Conservation (phyloP, 2,329 filamentous ascomycete species). For the Claviceps africana region DNA sequence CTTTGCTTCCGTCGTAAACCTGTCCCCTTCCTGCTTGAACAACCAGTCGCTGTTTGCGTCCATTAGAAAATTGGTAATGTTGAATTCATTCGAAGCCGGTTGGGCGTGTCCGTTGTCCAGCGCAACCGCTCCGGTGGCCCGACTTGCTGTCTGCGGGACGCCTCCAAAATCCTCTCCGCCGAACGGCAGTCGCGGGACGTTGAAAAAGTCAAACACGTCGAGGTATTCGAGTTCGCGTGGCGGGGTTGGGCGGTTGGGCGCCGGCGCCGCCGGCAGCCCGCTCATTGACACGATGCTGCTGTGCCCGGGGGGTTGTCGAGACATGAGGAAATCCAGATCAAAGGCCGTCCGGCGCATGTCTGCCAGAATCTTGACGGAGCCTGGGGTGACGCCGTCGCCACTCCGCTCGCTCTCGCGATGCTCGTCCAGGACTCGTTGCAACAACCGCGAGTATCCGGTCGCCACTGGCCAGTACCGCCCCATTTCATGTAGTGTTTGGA, state of each 20-base stretch:
- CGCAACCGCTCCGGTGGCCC: slow-evolving; percentile 15
- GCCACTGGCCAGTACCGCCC: slow-evolving; percentile 78
- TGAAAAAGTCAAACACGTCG: slow-evolving; percentile 92
- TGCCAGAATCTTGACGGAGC: slow-evolving; percentile 71
- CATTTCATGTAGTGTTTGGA: slow-evolving; percentile 68
- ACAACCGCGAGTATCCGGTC: slow-evolving; percentile 62
- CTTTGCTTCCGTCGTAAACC: slow-evolving; percentile 12
- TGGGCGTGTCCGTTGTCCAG: slow-evolving; percentile 16
- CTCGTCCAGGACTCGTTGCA: slow-evolving; percentile 75
- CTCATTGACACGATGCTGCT: slow-evolving; percentile 22
- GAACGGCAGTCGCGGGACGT: slow-evolving; percentile 59
- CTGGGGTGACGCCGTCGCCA: slow-evolving; percentile 63
- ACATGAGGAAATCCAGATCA: slow-evolving; percentile 81
- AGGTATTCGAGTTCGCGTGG: slow-evolving; percentile 80
- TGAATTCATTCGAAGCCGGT: slow-evolving; percentile 46
- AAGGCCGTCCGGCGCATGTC: slow-evolving; percentile 88
- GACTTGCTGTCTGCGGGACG: slow-evolving; percentile 4
- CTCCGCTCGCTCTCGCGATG: slow-evolving; percentile 65
- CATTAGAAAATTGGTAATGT: slow-evolving; percentile 59
- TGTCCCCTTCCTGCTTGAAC: slow-evolving; percentile 38
- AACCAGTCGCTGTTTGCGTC: slow-evolving; percentile 64
- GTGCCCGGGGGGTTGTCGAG: slow-evolving; percentile 56
- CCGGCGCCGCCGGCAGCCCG: slow-evolving; percentile 33
- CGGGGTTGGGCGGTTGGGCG: slow-evolving; percentile 54
- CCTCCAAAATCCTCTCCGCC: slow-evolving; percentile 21